Evolutionary conservation across 2,329 filamentous ascomycete species (phyloP).

Genomic region (Fusarium drepaniforme): DNA sequence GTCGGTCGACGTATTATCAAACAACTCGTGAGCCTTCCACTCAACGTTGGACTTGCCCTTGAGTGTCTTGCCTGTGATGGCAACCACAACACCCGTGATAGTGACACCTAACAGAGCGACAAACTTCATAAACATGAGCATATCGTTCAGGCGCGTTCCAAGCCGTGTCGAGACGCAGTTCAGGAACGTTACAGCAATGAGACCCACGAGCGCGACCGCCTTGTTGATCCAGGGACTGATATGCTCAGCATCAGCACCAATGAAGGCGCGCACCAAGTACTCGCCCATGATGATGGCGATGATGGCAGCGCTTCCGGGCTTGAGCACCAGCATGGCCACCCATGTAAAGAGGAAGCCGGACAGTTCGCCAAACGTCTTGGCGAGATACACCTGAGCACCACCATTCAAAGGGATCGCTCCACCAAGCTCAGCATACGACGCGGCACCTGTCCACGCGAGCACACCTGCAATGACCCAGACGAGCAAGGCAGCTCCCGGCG

Average conservation of each 20-base stretch:
- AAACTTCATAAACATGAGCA: conserved; percentile 98
- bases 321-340: conserved; percentile 93
- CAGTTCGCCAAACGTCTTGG: conserved; percentile 96
- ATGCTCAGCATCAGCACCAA: conserved; percentile 86
- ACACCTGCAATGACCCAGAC: conserved; percentile 93
- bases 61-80: conserved; percentile 84
- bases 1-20: conserved; percentile 84
- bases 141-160: conserved; percentile 87
- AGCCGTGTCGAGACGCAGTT: conserved; percentile 94
- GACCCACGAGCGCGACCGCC: conserved; percentile 81
- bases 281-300: conserved; percentile 98
- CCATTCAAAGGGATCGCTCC: conserved; percentile 97
- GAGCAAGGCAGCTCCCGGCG: conserved; percentile 89
- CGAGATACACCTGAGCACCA: conserved; percentile 91
- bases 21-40: conserved; percentile 92
- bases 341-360: conserved; percentile 96
- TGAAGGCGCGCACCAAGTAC: conserved; percentile 89
- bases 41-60: conserved; percentile 81
- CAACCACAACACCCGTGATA: conserved; percentile 89
- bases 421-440: conserved; percentile 95
- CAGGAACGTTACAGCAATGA: conserved; percentile 82
- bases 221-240: conserved; percentile 93
- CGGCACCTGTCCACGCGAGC: conserved; percentile 94
- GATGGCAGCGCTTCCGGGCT: conserved; percentile 93
- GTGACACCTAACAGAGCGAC: conserved; percentile 89